Conservation (phyloP, 2,329 filamentous ascomycete species). For the Cladosporium halotolerans region DNA sequence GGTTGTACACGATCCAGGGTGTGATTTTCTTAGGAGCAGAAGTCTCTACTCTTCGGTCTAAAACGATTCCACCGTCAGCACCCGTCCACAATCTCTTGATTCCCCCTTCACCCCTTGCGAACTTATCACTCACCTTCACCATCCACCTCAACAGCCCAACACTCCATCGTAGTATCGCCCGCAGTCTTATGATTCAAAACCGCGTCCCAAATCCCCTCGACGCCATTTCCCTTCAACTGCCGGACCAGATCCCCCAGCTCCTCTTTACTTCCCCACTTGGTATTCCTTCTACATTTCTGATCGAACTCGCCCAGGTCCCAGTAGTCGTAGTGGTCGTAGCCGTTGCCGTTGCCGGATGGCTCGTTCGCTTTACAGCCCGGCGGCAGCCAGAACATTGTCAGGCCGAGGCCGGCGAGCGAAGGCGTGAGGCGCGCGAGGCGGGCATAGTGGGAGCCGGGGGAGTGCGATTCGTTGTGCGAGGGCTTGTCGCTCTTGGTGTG, state of each 20-base stretch:
- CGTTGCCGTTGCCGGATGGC: conserved; percentile 53
- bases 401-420: conserved; percentile 43
- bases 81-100: neutral
- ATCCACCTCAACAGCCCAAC: conserved; percentile 59
- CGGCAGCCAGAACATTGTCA: conserved; percentile 61
- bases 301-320: conserved; percentile 71
- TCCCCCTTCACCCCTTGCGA: too few species aligned
- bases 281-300: conserved; percentile 56
- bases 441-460: conserved; percentile 40
- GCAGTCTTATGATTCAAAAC: conserved; percentile 68
- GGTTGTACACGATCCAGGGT: conserved; percentile 63
- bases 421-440: conserved; percentile 24
- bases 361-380: conserved; percentile 62
- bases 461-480: conserved; percentile 26
- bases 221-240: conserved; percentile 46
- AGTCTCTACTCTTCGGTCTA: conserved; percentile 50
- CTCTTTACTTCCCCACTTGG: conserved; percentile 63
- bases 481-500: conserved; percentile 50
- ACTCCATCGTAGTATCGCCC: conserved; percentile 59
- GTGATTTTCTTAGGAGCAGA: conserved; percentile 56
- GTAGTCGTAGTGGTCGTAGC: conserved; percentile 55
- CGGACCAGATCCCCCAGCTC: conserved; percentile 52
- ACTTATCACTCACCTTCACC: conserved; percentile 18
- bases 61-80: neutral
- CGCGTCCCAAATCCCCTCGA: conserved; percentile 62